Conservation (phyloP, 2,329 filamentous ascomycete genomes). For the Fusarium miscanthi region DNA sequence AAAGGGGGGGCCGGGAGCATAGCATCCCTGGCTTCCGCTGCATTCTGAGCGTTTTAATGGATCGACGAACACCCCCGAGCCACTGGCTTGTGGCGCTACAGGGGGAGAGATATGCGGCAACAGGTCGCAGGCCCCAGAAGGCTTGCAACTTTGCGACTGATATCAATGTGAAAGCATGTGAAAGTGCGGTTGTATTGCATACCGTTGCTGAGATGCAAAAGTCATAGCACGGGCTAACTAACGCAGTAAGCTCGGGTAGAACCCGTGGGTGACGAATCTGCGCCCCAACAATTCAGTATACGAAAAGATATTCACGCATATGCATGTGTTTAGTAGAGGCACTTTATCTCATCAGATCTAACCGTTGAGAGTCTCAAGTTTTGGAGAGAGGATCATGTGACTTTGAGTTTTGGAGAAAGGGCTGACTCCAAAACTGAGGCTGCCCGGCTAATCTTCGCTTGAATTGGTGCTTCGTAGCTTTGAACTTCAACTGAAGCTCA, state of each 20-base stretch:
- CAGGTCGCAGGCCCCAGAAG: background rate
- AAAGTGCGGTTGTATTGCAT: constrained; percentile 44
- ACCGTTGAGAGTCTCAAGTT: constrained; percentile 34
- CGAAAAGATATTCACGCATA: constrained; percentile 3
- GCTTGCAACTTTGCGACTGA: constrained; percentile 13
- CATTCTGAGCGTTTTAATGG: constrained; percentile 28
- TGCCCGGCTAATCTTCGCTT: constrained; percentile 38
- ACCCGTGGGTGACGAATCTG: constrained; percentile 21
- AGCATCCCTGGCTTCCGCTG: constrained; percentile 21
- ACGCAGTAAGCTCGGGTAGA: constrained; percentile 29
- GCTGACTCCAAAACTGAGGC: constrained; percentile 13
- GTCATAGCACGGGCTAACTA: background rate
- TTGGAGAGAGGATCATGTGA: constrained; percentile 15
- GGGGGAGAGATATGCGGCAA: constrained; percentile 16
- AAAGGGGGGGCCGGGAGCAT: constrained; percentile 25
- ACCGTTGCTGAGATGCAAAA: constrained; percentile 27
- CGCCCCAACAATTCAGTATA: constrained; percentile 40
- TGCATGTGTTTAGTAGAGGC: constrained; percentile 6
- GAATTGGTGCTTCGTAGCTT: constrained; percentile 17
- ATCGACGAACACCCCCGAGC: constrained; percentile 9
- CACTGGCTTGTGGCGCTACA: constrained; percentile 36
- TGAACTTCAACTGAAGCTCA: constrained; percentile 34
- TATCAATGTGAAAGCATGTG: constrained; percentile 37
- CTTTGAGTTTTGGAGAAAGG: background rate
- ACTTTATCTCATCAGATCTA: constrained; percentile 34